Base-by-base conservation (phyloP, 2,329 filamentous ascomycete species). In the Knufia petricola region DNA sequence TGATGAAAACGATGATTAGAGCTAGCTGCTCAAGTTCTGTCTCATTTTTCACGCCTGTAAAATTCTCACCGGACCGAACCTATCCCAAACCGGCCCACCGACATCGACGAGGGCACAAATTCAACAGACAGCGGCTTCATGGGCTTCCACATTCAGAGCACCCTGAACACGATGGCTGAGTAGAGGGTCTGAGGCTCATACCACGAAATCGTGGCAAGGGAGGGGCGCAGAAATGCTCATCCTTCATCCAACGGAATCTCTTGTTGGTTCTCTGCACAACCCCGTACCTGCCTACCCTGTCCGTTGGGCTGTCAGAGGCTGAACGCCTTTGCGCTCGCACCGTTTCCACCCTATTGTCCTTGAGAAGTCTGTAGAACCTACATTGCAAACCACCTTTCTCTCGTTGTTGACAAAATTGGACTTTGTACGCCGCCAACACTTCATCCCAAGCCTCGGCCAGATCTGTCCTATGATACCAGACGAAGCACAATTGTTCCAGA, bases 301-400 rank as follows among this genome's bases (percentile, higher is more conserved):
- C 51, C 23, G 32, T 50, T 23, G 46, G 49, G 30, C 28, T 50
- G 30, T 49, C 48, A 7, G 34, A 41, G 2, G 32, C 37, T 17
- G 19, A 39, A 15, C 55, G 52, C 15, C 64, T 56, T 55, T 71
- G 69, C 51, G 69, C 64, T 26, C 70, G 63, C 13, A 72, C 57
- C 4, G 69, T 70, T 1, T 67, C 67, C 52, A 69, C 67, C 39
- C 64, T 66, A 54, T 70, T 66, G 48, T 67, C 64, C 50, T 66
- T 66, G 49, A 72, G 68, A 49, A 70, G 66, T n/a, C 70, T 67
- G 56, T 73, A 73, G 55, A 70, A 72, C 52, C 70, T 71, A 63
- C 70, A 73, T 57, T 73, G 69, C 17, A 73, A 69, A 0, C 70
- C 70, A 51, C 68, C 64, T 56, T 69, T 69, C 3, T 64, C 64